Conservation (phyloP, 371 early-diverging fungal genomes). For the Haplosporangium sp. region DNA sequence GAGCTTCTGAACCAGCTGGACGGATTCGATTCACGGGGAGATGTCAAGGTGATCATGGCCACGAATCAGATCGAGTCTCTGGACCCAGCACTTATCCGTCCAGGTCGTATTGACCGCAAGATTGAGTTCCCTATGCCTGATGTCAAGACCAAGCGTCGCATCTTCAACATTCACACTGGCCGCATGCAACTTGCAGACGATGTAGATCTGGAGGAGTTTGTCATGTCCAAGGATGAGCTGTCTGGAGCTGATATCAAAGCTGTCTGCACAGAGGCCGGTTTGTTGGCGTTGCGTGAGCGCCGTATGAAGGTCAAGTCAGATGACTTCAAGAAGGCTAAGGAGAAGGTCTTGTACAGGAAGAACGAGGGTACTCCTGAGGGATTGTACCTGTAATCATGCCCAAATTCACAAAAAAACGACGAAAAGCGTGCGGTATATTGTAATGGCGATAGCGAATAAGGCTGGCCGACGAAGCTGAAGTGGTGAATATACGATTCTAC, state of each 20-base stretch:
- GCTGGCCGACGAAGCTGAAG: too few species aligned
- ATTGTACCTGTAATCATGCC: slow-evolving; percentile 76
- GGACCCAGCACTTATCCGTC: slow-evolving; percentile 99
- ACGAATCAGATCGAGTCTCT: slow-evolving; percentile 99
- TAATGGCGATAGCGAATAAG: background rate
- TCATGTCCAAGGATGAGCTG: slow-evolving; percentile 99
- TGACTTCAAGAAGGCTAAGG: slow-evolving; percentile 99
- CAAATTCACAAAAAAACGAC: background rate
- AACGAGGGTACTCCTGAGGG: slow-evolving; percentile 99
- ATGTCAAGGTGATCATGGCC: slow-evolving; percentile 99
- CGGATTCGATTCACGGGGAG: slow-evolving; percentile 99
- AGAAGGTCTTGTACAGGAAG: slow-evolving; percentile 99
- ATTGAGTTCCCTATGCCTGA: slow-evolving; percentile 99
- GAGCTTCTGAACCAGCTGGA: slow-evolving; percentile 99
- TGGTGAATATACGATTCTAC: too few species aligned
- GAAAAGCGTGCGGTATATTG: background rate
- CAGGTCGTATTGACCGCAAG: slow-evolving; percentile 99
- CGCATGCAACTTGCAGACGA: slow-evolving; percentile 98
- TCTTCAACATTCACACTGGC: slow-evolving; percentile 99
- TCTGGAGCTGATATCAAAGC: slow-evolving; percentile 99
- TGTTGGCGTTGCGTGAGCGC: slow-evolving; percentile 98
- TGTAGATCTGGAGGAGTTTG: slow-evolving; percentile 98
- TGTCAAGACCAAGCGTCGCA: slow-evolving; percentile 98
- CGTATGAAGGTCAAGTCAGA: slow-evolving; percentile 99
- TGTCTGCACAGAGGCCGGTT: slow-evolving; percentile 99